These are phyloP conservation scores for Colletotrichum sojae DNA, from an alignment of 2,329 filamentous ascomycete species.

Conservation along the genomic window DNA sequence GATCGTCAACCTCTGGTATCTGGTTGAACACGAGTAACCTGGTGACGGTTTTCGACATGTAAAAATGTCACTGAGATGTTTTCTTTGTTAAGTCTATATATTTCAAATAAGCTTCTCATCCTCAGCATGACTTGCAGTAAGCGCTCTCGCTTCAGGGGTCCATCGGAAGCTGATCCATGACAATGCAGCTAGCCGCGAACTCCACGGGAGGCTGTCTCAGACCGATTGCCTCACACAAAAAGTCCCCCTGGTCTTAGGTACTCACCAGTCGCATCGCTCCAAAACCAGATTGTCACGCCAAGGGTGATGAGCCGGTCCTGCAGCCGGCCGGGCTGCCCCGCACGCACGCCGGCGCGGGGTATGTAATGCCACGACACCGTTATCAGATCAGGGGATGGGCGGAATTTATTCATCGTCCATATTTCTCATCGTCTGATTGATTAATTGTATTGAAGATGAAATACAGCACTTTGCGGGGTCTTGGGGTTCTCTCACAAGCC, in stretches of 20 bases:
- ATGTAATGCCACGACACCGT: slow-evolving; percentile 2
- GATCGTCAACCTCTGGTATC: too few species aligned
- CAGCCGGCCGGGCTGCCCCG: slow-evolving; percentile 7
- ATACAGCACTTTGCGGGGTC: background rate
- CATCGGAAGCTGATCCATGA: background rate
- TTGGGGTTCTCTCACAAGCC: background rate
- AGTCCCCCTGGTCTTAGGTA: background rate
- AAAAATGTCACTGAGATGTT: too few species aligned
- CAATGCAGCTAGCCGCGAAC: background rate
- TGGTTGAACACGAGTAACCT: too few species aligned
- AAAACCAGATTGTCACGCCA: background rate
- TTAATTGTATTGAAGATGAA: background rate
- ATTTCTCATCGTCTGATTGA: background rate
- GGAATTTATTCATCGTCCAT: background rate
- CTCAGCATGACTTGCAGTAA: too few species aligned
- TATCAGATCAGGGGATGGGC: background rate
- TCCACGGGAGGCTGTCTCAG: background rate
- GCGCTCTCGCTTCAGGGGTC: too few species aligned
- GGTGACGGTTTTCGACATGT: too few species aligned
- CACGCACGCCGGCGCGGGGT: slow-evolving; percentile 20
- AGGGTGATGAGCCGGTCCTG: background rate
- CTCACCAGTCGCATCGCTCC: background rate
- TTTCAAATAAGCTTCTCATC: too few species aligned
- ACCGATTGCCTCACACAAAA: background rate
- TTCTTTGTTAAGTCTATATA: too few species aligned